Base-by-base conservation (phyloP, 148 eudicot species). In the Heliamphora exappendiculata region DNA sequence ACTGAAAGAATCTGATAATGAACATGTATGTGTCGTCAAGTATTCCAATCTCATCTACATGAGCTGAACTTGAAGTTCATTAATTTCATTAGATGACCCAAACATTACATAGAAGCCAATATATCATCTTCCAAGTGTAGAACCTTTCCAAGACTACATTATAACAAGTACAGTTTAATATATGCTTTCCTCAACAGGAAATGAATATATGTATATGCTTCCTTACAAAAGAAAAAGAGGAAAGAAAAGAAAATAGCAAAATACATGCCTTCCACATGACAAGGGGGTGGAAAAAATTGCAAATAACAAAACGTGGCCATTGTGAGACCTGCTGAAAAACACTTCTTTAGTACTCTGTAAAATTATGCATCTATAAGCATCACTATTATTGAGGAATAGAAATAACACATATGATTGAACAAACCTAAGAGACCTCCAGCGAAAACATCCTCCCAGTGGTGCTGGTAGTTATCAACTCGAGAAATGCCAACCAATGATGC, bases 371-470 rank as follows among this genome's bases (percentile, higher is more conserved):
- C 71, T 36, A 26, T 1, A 29, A 16, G 68, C 3, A 5, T 37
- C 24, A 13, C 19, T 47, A 75, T n/a, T 29, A 67, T 14, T 11
- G 11, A 49, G 11, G 37, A 34, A 72, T 50, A 36, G 33, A 37
- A 47, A 5, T 72, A 36, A 22, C 6, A 64, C 19, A 29, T 8
- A 47, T 24, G 51, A 28, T 8, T 31, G 33, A 65, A 69, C 81
- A 36, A 71, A 86, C 89, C 89, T 82, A 86, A 16, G 47, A 86
- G 73, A 75, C 84, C 84, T 41, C 83, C 89, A 50, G 86, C 85
- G 62, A 86, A 79, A 39, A 86, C 89, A 75, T 86, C 89, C 67
- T 82, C 78, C 87, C 87, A 86, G 53, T 86, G 87, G 78, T 86
- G 89, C 85, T 85, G 55, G 72, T 86, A 84, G 77, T 86, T 81